These are phyloP conservation scores for Aspergillus asperescens DNA, from an alignment of 495 filamentous ascomycete species.

Conservation along the genomic window DNA sequence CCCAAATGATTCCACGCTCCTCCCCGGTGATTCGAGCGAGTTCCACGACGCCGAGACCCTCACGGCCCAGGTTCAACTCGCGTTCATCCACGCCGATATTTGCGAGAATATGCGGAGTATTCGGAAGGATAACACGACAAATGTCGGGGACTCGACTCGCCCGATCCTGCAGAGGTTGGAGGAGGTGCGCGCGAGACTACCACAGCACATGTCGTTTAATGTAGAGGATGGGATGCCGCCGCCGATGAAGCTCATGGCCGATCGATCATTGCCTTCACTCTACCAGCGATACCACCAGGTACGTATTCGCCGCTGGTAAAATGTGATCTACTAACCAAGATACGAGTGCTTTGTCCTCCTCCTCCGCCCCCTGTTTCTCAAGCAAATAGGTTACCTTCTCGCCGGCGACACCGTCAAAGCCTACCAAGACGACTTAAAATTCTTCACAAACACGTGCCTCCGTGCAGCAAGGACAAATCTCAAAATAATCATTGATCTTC, in stretches of 20 bases:
- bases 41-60: neutral
- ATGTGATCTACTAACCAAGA: neutral
- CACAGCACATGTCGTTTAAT: neutral
- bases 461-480: neutral
- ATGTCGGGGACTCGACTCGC: neutral
- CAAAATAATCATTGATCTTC: neutral
- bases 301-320: neutral
- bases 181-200: neutral
- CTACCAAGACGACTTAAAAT: neutral
- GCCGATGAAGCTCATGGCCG: neutral
- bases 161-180: neutral
- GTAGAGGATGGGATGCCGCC: neutral
- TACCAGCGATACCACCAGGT: conserved; percentile 3
- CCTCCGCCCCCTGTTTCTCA: neutral
- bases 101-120: neutral
- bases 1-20: neutral
- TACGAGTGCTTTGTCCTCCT: neutral
- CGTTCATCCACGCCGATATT: conserved; percentile 1
- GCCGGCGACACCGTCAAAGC: neutral
- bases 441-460: neutral
- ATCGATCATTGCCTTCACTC: conserved; percentile 2
- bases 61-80: neutral
- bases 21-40: neutral
- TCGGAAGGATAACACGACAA: neutral
- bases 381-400: conserved; percentile 1